phyloP scores from a whole-genome alignment of 2,329 filamentous ascomycete genomes.

The Aspergillus carbonarius region DNA sequence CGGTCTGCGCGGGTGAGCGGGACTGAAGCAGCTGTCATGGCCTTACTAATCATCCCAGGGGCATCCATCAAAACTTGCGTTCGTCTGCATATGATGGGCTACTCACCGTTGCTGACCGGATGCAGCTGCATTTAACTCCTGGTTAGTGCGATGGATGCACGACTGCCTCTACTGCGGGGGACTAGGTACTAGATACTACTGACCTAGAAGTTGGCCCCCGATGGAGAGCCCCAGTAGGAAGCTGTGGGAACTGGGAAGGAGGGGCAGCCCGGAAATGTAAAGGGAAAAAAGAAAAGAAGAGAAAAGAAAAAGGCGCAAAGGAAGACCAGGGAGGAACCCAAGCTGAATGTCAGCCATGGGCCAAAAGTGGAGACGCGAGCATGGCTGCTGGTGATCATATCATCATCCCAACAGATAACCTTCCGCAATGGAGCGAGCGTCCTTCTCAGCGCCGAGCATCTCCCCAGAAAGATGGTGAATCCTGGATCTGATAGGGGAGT shows the following conservation, averaged over 20 bases:
- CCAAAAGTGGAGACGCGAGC: background rate
- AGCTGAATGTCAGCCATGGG: background rate
- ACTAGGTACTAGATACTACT: background rate
- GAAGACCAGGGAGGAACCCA: background rate
- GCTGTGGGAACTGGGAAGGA: background rate
- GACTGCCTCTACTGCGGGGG: background rate
- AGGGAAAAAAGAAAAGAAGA: background rate
- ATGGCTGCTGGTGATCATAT: background rate
- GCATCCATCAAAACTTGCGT: background rate
- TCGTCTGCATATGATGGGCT: background rate
- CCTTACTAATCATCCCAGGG: background rate
- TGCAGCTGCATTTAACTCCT: background rate
- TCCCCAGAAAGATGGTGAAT: background rate
- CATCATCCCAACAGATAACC: background rate
- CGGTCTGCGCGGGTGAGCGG: slow-evolving; percentile 19
- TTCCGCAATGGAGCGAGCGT: background rate
- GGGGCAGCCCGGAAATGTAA: background rate
- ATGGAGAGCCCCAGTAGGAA: background rate
- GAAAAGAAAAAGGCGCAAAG: background rate
- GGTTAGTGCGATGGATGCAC: background rate
- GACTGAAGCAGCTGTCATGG: slow-evolving; percentile 4
- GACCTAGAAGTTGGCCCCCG: background rate
- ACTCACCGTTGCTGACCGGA: background rate
- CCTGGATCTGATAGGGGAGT: background rate
- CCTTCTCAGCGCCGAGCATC: background rate